Percentiles rank a stretch among this genome's conserved stretches.
Evolutionary conservation across 139 green algal species (phyloP).

Genomic region (Chlamydomonas schloesseri): DNA sequence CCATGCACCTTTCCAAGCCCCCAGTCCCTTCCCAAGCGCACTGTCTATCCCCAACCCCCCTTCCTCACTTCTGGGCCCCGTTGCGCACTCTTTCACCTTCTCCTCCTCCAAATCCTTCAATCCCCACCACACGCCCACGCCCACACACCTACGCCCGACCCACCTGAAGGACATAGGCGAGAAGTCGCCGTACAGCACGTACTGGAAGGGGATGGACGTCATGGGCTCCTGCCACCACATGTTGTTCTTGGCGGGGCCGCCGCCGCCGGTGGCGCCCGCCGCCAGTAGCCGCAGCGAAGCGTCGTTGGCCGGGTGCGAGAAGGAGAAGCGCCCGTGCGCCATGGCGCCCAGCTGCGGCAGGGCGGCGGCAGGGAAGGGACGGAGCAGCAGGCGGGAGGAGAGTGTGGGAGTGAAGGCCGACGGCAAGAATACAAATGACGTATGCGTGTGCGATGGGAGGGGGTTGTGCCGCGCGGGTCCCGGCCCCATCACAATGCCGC

Average conservation of each 20-base stretch:
- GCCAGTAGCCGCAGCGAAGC: not conserved
- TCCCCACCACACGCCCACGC: not conserved
- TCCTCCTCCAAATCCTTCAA: too few species aligned
- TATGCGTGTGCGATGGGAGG: too few species aligned
- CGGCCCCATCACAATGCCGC: too few species aligned
- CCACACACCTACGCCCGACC: not conserved
- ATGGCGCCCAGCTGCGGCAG: conserved; percentile 34
- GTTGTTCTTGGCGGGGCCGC: not conserved
- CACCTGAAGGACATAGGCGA: conserved; percentile 37
- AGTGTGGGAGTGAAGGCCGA: not conserved
- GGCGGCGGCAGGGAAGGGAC: too few species aligned
- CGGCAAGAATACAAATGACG: too few species aligned
- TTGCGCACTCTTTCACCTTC: too few species aligned
- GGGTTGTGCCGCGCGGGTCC: too few species aligned
- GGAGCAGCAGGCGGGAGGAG: not conserved
- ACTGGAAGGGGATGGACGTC: conserved; percentile 28
- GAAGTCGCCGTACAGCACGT: conserved; percentile 36
- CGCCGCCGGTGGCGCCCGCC: not conserved
- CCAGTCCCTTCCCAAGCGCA: too few species aligned
- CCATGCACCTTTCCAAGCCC: too few species aligned
- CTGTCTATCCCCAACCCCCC: too few species aligned
- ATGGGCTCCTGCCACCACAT: conserved; percentile 24
- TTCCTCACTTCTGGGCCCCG: too few species aligned
- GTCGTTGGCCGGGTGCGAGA: conserved; percentile 3
- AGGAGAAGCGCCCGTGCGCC: conserved; percentile 32